Percentiles rank a stretch among this genome's conserved stretches.
Conservation (phyloP, 345 rosid species). For the Arabidopsis arenosa region DNA sequence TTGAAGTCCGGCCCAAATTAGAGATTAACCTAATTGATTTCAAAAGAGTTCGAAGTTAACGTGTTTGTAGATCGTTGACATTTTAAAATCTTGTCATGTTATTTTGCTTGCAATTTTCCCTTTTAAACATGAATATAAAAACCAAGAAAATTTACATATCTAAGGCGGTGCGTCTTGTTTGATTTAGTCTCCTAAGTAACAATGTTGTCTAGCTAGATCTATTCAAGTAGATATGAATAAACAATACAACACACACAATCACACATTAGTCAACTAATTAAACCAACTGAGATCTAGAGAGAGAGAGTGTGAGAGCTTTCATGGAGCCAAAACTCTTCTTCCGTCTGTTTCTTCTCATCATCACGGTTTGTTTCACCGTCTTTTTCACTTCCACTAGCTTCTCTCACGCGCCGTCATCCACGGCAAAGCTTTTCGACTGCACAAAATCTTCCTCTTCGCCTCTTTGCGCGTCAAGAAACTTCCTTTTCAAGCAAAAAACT, state of each 20-base stretch:
- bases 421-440: constrained; percentile 55
- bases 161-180: neutral
- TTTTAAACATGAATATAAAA: neutral
- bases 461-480: constrained; percentile 64
- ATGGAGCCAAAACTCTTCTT: constrained; percentile 66
- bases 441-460: constrained; percentile 48
- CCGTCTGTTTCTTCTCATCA: constrained; percentile 54
- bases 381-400: constrained; percentile 60
- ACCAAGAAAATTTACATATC: too few species aligned
- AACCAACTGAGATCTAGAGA: neutral
- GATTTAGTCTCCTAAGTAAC: neutral
- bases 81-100: neutral
- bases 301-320: neutral
- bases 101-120: neutral
- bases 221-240: neutral
- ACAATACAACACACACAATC: neutral
- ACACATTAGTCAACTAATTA: neutral
- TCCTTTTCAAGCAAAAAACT: constrained; percentile 49
- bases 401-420: constrained; percentile 49
- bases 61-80: too few species aligned
- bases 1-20: too few species aligned
- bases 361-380: constrained; percentile 52
- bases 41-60: too few species aligned
- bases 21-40: too few species aligned
- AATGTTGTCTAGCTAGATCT: too few species aligned